A percentile compares a stretch with the other conserved stretches of the same genome.
These are phyloP conservation scores for Zasmidium citrigriseum DNA, from an alignment of 2,329 filamentous ascomycete genomes.

Conservation along the genomic window DNA sequence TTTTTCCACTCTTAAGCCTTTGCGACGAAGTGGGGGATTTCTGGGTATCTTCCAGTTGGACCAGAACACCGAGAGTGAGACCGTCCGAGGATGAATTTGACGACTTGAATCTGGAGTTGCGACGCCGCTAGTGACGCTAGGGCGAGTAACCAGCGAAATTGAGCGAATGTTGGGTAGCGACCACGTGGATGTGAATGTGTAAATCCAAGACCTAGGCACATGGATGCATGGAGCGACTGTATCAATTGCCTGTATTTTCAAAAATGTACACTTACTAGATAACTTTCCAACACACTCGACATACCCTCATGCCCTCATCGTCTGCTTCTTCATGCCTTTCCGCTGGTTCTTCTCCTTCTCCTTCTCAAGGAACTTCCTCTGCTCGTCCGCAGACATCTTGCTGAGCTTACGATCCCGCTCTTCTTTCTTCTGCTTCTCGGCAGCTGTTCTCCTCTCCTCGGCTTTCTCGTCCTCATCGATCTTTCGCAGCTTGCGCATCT, in stretches of 20 bases:
- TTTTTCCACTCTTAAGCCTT: too few species aligned
- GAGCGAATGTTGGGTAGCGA: too few species aligned
- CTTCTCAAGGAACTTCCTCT: slow-evolving; percentile 66
- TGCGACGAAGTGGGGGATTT: too few species aligned
- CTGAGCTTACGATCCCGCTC: slow-evolving; percentile 72
- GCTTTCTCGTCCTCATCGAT: slow-evolving; percentile 70
- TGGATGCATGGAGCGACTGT: neutral
- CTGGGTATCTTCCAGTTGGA: too few species aligned
- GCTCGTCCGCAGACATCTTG: slow-evolving; percentile 63
- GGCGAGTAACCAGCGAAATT: neutral
- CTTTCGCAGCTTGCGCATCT: slow-evolving; percentile 77
- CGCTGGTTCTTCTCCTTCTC: slow-evolving; percentile 75
- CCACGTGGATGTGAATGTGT: too few species aligned
- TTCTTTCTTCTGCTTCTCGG: slow-evolving; percentile 72
- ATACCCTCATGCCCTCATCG: slow-evolving; percentile 47
- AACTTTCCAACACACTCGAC: neutral
- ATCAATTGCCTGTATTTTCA: neutral
- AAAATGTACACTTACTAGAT: slow-evolving; percentile 1
- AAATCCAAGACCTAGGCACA: neutral
- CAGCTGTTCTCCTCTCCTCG: slow-evolving; percentile 57
- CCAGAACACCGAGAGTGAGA: too few species aligned
- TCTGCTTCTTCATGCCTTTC: slow-evolving; percentile 65
- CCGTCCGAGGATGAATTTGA: too few species aligned
- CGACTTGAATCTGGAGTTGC: neutral
- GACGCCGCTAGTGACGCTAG: neutral